Evolutionary conservation across 164 flowering plant genomes (phyloP).

Genomic region (Cinnamomum chago): DNA sequence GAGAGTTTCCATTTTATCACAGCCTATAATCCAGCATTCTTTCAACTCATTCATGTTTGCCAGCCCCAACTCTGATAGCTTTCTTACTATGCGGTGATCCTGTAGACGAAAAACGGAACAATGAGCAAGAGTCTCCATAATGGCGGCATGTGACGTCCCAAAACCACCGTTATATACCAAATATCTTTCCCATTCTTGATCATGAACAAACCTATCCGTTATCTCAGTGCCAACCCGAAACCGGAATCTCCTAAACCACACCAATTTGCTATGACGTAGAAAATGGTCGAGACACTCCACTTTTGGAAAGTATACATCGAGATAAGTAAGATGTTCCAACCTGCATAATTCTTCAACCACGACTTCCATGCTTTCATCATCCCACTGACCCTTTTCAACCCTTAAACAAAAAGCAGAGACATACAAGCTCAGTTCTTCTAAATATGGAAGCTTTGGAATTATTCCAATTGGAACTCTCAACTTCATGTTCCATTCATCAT

Average conservation of each 20-base stretch:
- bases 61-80: background rate
- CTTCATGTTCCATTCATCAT: background rate
- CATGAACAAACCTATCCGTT: background rate
- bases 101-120: background rate
- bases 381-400: constrained; percentile 12
- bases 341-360: constrained; percentile 1
- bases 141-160: background rate
- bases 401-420: too few relatives aligned
- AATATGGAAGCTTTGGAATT: background rate
- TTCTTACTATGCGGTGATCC: background rate
- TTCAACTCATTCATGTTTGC: background rate
- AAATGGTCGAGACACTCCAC: constrained; percentile 3
- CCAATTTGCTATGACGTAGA: background rate
- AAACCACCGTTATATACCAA: background rate
- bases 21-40: background rate
- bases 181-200: background rate
- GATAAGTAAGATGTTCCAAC: background rate
- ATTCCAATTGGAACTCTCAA: constrained; percentile 1
- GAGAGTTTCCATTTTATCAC: background rate
- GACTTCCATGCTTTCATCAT: background rate
- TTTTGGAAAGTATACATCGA: constrained; percentile 11
- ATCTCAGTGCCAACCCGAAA: constrained; percentile 4
- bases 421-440: background rate
- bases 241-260: background rate
- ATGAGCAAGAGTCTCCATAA: background rate